These are phyloP conservation scores for Fusarium penzigii DNA, from an alignment of 2,329 filamentous ascomycete genomes.

Conservation along the genomic window DNA sequence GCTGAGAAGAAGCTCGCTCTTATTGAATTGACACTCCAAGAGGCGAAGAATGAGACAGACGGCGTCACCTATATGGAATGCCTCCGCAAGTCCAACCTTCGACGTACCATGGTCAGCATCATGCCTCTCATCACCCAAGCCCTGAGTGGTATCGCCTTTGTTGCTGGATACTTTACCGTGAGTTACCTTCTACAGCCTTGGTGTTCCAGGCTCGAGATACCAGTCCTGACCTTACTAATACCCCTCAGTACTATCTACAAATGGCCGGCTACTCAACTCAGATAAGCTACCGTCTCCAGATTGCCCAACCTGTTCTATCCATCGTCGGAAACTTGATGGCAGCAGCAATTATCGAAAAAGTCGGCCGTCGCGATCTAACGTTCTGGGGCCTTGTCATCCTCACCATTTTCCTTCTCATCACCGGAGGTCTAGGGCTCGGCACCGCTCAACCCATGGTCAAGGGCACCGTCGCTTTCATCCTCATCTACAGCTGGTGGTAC, in stretches of 20 bases:
- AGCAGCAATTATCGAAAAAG: slow-evolving; percentile 8
- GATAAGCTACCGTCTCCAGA: slow-evolving; percentile 6
- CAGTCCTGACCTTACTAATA: too few relatives aligned
- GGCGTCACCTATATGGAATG: slow-evolving; percentile 16
- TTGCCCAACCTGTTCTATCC: slow-evolving; percentile 4
- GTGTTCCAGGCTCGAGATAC: too few relatives aligned
- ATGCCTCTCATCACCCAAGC: slow-evolving; percentile 9
- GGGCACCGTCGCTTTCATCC: slow-evolving; percentile 7
- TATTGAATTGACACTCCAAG: slow-evolving; percentile 9
- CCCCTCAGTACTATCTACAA: slow-evolving; percentile 9
- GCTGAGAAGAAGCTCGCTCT: slow-evolving; percentile 7
- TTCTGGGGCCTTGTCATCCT: slow-evolving; percentile 14
- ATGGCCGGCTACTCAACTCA: slow-evolving; percentile 5
- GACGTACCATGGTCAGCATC: slow-evolving; percentile 17
- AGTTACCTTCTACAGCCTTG: too few relatives aligned
- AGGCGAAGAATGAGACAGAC: slow-evolving; percentile 7
- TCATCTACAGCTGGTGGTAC: slow-evolving; percentile 16
- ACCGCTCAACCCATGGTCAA: slow-evolving; percentile 3
- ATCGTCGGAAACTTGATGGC: slow-evolving; percentile 14
- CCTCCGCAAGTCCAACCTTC: slow-evolving; percentile 14
- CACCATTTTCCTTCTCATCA: slow-evolving; percentile 11
- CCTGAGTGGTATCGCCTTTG: slow-evolving; percentile 10
- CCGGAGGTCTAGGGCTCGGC: slow-evolving; percentile 4
- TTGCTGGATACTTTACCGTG: slow-evolving; percentile 9
- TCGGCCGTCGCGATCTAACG: slow-evolving; percentile 10